Conservation (phyloP, 2,329 filamentous ascomycete species). For the Fusarium staphyleae region DNA sequence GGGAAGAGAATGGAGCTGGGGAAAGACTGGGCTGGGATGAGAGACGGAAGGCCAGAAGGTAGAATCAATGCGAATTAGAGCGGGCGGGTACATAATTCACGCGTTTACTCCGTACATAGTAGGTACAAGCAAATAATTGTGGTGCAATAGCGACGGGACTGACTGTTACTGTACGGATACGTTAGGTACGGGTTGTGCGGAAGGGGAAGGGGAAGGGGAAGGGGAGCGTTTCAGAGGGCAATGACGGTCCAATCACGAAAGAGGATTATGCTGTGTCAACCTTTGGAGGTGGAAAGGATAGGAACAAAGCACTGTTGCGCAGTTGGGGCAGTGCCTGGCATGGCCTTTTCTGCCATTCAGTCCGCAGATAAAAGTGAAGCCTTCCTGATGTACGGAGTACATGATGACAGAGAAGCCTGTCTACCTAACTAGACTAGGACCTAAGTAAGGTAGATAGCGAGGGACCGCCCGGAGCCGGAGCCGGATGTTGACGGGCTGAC, state of each 20-base stretch:
- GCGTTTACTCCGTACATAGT: too few species aligned
- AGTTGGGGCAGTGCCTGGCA: conserved; percentile 12
- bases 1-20: conserved; percentile 21
- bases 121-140: too few species aligned
- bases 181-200: too few species aligned
- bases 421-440: too few species aligned
- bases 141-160: neutral
- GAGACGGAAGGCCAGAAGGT: neutral
- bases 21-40: conserved; percentile 10
- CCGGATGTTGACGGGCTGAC: neutral
- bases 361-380: neutral
- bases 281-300: too few species aligned
- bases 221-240: conserved; percentile 11
- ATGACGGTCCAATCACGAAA: conserved; percentile 10
- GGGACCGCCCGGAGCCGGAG: neutral
- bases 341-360: neutral
- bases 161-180: too few species aligned
- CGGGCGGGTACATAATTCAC: neutral
- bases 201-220: too few species aligned
- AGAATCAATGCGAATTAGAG: neutral
- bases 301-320: neutral
- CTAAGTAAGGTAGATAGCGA: too few species aligned
- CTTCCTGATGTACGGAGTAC: conserved; percentile 2
- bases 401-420: too few species aligned
- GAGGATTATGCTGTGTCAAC: too few species aligned